Conservation (phyloP, 2,329 filamentous ascomycete genomes). For the Fusarium temperatum region DNA sequence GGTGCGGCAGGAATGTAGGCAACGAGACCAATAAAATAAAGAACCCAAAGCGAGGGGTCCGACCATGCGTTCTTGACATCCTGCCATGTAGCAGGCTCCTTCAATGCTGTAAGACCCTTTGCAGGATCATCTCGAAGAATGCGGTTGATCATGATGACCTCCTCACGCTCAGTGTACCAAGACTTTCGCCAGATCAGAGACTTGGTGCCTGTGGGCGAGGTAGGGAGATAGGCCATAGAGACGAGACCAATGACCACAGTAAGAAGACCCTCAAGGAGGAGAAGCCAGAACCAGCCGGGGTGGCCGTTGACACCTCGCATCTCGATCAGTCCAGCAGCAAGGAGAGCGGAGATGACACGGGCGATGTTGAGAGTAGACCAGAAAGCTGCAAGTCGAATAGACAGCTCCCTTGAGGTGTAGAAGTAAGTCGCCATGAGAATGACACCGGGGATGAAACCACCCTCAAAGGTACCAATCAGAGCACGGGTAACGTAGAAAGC, state of each 20-base stretch:
- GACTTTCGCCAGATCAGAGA: slow-evolving; percentile 67
- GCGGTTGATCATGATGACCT: slow-evolving; percentile 74
- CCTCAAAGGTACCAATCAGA: slow-evolving; percentile 63
- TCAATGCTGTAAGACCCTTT: slow-evolving; percentile 58
- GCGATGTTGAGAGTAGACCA: slow-evolving; percentile 64
- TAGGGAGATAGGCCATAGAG: slow-evolving; percentile 68
- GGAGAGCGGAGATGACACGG: slow-evolving; percentile 57
- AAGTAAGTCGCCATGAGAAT: slow-evolving; percentile 77
- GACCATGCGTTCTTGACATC: slow-evolving; percentile 56
- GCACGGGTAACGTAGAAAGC: slow-evolving; percentile 62
- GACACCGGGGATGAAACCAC: slow-evolving; percentile 67
- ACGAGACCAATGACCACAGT: slow-evolving; percentile 63
- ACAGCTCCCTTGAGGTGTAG: slow-evolving; percentile 74
- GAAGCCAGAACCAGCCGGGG: slow-evolving; percentile 66
- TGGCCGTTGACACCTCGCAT: slow-evolving; percentile 59
- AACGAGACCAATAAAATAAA: slow-evolving; percentile 59
- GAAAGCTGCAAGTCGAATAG: slow-evolving; percentile 72
- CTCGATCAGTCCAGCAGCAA: slow-evolving; percentile 57
- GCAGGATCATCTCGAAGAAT: slow-evolving; percentile 63
- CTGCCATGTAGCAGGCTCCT: slow-evolving; percentile 53
- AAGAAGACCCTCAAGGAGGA: slow-evolving; percentile 52
- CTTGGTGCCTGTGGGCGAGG: slow-evolving; percentile 72
- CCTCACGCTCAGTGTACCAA: slow-evolving; percentile 74
- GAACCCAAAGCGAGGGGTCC: slow-evolving; percentile 59
- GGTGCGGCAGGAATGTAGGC: slow-evolving; percentile 60